Evolutionary conservation across 2,329 filamentous ascomycete species (phyloP), one percentile per base, ranked within the genome.

Genomic region (Pseudocercospora musae): DNA sequence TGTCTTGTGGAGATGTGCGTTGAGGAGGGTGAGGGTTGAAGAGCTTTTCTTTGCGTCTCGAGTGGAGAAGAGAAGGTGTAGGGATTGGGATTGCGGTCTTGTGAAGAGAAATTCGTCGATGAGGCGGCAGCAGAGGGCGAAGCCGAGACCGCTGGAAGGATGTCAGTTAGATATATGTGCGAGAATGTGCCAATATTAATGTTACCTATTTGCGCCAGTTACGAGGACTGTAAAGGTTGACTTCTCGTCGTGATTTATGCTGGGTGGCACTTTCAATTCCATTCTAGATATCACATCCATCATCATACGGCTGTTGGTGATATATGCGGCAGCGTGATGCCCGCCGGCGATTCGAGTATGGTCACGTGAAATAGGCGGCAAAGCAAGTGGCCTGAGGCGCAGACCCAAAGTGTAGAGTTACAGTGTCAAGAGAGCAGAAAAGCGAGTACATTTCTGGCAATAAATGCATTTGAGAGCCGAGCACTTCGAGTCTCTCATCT

Each of bases 161-260:
- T 8, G 59, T 50, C 15, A 48, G 20, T n/a, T n/a, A n/a, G n/a
- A n/a, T n/a, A 37, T 37, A 15, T 40, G 27, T 23, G 54, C 25
- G 15, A 20, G 27, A 31, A 10, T 27, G 13, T 23, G 54, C 37
- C 15, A 29, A 29, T n/a, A 7, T n/a, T n/a, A n/a, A n/a, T n/a
- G n/a, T n/a, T 83, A 93, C 92, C 91, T 93, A 77, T 96, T 96
- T 37, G 91, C 90, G 58, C 92, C 92, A 0, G 92, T 96, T 44
- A 96, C 85, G 42, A 96, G 81, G 8, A 91, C 86, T 73, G 81
- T 79, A 65, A 79, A 81, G 5, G 65, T 68, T 11, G 27, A 20
- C 31, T 63, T 68, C 15, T 66, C 66, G n/a, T 61, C 55, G 4
- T 40, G 33, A 13, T 42, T 57, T 18, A 21, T 21, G 6, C 33